These are phyloP conservation scores for Trichoderma breve DNA, from an alignment of 2,329 filamentous ascomycete species.

Conservation along the genomic window DNA sequence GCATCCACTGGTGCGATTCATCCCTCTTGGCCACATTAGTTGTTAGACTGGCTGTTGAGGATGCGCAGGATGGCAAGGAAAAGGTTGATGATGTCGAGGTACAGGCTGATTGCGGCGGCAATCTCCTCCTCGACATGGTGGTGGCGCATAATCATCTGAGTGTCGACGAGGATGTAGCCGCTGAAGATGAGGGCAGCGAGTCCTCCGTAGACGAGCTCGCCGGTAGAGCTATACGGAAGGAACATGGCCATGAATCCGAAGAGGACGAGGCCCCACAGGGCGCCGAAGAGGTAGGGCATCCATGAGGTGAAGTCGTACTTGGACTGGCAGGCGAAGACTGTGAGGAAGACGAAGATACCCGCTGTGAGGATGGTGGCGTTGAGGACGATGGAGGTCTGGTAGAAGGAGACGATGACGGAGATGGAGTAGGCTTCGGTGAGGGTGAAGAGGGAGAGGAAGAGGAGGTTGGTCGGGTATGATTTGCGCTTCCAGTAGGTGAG, in stretches of 20 bases:
- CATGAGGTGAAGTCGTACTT: conserved; percentile 98
- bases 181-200: conserved; percentile 85
- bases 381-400: conserved; percentile 77
- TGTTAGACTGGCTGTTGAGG: conserved; percentile 92
- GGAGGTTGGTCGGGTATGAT: conserved; percentile 88
- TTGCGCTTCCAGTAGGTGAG: conserved; percentile 95
- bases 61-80: conserved; percentile 96
- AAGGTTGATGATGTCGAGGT: conserved; percentile 94
- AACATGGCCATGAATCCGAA: conserved; percentile 93
- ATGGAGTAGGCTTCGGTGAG: conserved; percentile 90
- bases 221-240: conserved; percentile 77
- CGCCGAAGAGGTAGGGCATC: conserved; percentile 93
- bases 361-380: conserved; percentile 87
- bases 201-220: conserved; percentile 83
- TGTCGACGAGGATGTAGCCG: conserved; percentile 93
- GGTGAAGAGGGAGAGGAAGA: conserved; percentile 90
- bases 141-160: conserved; percentile 90
- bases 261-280: conserved; percentile 83
- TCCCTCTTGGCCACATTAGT: conserved; percentile 52
- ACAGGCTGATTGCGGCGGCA: conserved; percentile 88
- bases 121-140: conserved; percentile 99
- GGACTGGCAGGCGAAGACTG: conserved; percentile 90
- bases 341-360: conserved; percentile 76
- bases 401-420: conserved; percentile 89
- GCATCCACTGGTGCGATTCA: not conserved